These are phyloP conservation scores for Furcasterigmium sp. DNA, from an alignment of 2,329 filamentous ascomycete genomes.

Conservation along the genomic window DNA sequence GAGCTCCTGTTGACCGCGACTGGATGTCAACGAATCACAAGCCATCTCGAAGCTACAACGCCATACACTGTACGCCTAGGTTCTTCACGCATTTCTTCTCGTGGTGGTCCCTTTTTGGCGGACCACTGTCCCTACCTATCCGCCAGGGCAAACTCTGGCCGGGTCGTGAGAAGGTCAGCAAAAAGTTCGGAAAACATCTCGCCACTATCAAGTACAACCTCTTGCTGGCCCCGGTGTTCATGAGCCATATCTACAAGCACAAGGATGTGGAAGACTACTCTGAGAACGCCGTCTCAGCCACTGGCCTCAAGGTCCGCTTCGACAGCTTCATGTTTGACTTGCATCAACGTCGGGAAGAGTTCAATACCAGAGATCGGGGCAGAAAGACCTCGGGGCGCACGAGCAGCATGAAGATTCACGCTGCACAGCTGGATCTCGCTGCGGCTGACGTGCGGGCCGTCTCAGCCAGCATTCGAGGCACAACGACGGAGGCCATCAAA, in stretches of 20 bases:
- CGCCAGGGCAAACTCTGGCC: slow-evolving; percentile 90
- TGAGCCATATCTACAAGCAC: slow-evolving; percentile 98
- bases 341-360: slow-evolving; percentile 89
- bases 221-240: slow-evolving; percentile 83
- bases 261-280: slow-evolving; percentile 87
- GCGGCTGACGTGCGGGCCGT: slow-evolving; percentile 89
- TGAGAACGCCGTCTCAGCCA: slow-evolving; percentile 75
- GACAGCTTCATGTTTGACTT: slow-evolving; percentile 97
- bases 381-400: slow-evolving; percentile 74
- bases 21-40: slow-evolving; percentile 74
- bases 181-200: slow-evolving; percentile 94
- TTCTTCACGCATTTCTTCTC: slow-evolving; percentile 98
- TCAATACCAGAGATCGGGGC: slow-evolving; percentile 74
- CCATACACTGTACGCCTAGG: slow-evolving; percentile 86
- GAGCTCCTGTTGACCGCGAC: slow-evolving; percentile 79
- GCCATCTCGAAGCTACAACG: slow-evolving; percentile 88
- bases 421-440: slow-evolving; percentile 86
- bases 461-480: slow-evolving; percentile 82
- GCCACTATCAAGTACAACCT: slow-evolving; percentile 99
- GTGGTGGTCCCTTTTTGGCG: slow-evolving; percentile 97
- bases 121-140: slow-evolving; percentile 89
- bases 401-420: slow-evolving; percentile 92
- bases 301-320: slow-evolving; percentile 90
- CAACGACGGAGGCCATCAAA: slow-evolving; percentile 70
- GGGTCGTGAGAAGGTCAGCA: slow-evolving; percentile 90